Evolutionary conservation across 2,329 filamentous ascomycete species (phyloP).

Genomic region (Ilyonectria destructans): DNA sequence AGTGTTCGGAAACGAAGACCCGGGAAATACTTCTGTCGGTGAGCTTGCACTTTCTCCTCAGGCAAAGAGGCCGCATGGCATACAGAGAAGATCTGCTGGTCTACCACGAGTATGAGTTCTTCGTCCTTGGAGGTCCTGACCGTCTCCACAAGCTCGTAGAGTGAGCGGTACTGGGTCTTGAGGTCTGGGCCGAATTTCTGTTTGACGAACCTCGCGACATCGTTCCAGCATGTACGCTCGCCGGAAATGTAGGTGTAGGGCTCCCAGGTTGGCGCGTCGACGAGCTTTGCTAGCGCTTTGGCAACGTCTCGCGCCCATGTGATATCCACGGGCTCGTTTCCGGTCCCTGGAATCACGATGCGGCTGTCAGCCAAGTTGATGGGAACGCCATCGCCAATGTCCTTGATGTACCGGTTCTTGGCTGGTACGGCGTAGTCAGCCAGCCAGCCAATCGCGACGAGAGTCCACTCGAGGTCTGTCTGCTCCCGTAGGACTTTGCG

Average conservation of each 20-base stretch:
- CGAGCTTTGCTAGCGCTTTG: conserved; percentile 1
- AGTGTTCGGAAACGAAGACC: conserved; percentile 1
- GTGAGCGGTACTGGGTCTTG: not conserved
- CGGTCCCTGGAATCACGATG: conserved; percentile 16
- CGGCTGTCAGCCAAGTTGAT: not conserved
- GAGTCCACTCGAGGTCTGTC: conserved; percentile 11
- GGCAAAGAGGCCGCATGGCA: not conserved
- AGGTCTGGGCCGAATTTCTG: not conserved
- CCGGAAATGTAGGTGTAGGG: conserved; percentile 13
- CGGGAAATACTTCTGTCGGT: conserved; percentile 8
- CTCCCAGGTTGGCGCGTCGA: conserved; percentile 2
- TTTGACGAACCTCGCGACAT: not conserved
- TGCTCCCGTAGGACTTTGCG: conserved; percentile 7
- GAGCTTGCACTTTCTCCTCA: conserved; percentile 1
- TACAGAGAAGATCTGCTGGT: not conserved
- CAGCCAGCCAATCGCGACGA: conserved; percentile 13
- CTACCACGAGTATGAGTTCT: not conserved
- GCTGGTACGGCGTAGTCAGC: conserved; percentile 10
- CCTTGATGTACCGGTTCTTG: conserved; percentile 21
- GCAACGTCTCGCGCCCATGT: conserved; percentile 21
- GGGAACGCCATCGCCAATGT: conserved; percentile 8
- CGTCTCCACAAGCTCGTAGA: not conserved
- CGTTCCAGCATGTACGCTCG: conserved; percentile 9
- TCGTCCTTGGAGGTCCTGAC: not conserved
- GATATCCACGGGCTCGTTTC: conserved; percentile 7